phyloP scores from a whole-genome alignment of 495 filamentous ascomycete genomes.

The Penicillium crystallinum region DNA sequence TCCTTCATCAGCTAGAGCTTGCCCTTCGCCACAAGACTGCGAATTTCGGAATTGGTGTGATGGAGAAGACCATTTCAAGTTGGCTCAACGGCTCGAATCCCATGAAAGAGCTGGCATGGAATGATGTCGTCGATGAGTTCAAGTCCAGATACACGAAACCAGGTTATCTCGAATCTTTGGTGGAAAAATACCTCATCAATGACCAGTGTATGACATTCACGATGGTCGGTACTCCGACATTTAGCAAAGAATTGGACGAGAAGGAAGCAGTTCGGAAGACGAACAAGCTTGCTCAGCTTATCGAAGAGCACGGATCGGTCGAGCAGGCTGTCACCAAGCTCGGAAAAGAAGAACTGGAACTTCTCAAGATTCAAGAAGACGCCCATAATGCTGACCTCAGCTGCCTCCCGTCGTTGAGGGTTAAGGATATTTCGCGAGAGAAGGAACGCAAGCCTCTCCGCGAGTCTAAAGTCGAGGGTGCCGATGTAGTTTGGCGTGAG shows the following conservation, averaged over 20 bases:
- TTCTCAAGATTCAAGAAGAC: constrained; percentile 75
- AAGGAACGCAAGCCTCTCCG: constrained; percentile 66
- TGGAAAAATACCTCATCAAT: constrained; percentile 87
- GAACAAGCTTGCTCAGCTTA: constrained; percentile 62
- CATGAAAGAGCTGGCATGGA: constrained; percentile 84
- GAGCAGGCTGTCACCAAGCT: constrained; percentile 64
- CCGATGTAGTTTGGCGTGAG: constrained; percentile 82
- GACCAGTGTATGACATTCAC: constrained; percentile 86
- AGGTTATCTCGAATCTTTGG: constrained; percentile 74
- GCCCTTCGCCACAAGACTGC: constrained; percentile 90
- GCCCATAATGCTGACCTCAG: constrained; percentile 77
- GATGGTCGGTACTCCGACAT: constrained; percentile 79
- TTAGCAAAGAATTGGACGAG: constrained; percentile 64
- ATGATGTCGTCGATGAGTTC: constrained; percentile 77
- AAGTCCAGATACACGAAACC: constrained; percentile 63
- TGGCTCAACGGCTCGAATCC: constrained; percentile 97
- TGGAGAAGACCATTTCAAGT: constrained; percentile 77
- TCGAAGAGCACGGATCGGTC: constrained; percentile 62
- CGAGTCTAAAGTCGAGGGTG: constrained; percentile 58
- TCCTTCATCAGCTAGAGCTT: constrained; percentile 89
- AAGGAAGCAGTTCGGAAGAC: constrained; percentile 71
- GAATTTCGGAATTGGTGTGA: constrained; percentile 84
- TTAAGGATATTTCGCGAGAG: constrained; percentile 78
- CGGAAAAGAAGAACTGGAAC: constrained; percentile 68
- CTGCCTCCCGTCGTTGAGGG: constrained; percentile 80